Conservation (phyloP, 306 rosid species). For the Abrus pulchellus region DNA sequence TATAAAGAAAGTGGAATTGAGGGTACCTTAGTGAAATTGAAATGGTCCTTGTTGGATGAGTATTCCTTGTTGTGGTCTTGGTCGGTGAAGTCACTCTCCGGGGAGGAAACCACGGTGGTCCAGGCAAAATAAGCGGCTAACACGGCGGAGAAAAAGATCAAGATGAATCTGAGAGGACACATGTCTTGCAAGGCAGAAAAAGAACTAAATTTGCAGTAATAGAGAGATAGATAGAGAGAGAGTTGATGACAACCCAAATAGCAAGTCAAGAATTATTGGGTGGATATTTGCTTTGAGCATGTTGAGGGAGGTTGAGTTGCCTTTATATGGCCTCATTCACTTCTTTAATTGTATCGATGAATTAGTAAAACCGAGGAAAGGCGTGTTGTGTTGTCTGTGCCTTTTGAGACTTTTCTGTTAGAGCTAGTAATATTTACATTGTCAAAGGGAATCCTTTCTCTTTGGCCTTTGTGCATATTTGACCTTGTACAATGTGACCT, state of each 20-base stretch:
- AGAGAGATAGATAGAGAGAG: neutral
- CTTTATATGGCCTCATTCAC: conserved; percentile 21
- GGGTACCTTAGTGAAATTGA: conserved; percentile 53
- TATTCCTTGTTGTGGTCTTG: neutral
- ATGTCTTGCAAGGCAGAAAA: conserved; percentile 42
- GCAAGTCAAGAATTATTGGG: conserved; percentile 27
- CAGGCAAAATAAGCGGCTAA: conserved; percentile 76
- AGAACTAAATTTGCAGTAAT: conserved; percentile 1
- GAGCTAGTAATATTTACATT: conserved; percentile 1
- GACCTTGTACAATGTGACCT: conserved; percentile 15
- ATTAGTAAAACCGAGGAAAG: conserved; percentile 23
- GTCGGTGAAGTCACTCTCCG: conserved; percentile 34
- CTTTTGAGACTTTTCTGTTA: conserved; percentile 5
- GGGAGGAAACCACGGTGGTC: conserved; percentile 62
- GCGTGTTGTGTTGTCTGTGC: conserved; percentile 24
- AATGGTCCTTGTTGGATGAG: conserved; percentile 40
- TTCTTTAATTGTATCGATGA: neutral
- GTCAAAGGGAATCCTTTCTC: conserved; percentile 19
- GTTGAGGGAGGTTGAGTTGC: conserved; percentile 32
- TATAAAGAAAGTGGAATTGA: neutral
- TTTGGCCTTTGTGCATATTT: neutral
- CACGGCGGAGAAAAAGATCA: conserved; percentile 74
- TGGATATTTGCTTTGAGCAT: neutral
- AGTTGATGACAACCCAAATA: neutral
- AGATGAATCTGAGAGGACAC: conserved; percentile 85